Evolutionary conservation across 805 yeast genomes (phyloP).

Genomic region (Priceomyces melissophilus): DNA sequence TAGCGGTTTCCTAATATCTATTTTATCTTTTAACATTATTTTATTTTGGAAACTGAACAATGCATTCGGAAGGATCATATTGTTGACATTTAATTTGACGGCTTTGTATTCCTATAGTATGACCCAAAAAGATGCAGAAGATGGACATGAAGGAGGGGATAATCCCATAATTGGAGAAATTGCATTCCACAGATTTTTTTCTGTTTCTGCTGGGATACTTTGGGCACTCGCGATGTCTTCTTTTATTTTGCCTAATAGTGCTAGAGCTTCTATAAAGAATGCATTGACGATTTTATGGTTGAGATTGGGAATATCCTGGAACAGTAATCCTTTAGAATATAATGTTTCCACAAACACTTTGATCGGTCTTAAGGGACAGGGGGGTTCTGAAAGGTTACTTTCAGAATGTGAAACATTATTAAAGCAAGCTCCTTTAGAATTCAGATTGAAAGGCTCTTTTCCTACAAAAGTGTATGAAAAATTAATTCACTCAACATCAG

Average conservation of each 20-base stretch:
- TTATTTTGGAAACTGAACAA: slow-evolving; percentile 61
- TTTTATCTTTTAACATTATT: slow-evolving; percentile 56
- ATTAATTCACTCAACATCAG: slow-evolving; percentile 54
- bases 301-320: slow-evolving; percentile 78
- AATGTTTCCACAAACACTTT: slow-evolving; percentile 21
- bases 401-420: slow-evolving; percentile 56
- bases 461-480: slow-evolving; percentile 51
- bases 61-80: slow-evolving; percentile 66
- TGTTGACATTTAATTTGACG: slow-evolving; percentile 74
- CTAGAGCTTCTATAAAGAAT: slow-evolving; percentile 61
- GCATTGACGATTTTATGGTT: slow-evolving; percentile 73
- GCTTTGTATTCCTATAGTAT: slow-evolving; percentile 72
- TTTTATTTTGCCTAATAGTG: slow-evolving; percentile 69
- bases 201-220: slow-evolving; percentile 68
- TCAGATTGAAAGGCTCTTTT: slow-evolving; percentile 71
- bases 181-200: slow-evolving; percentile 72
- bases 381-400: slow-evolving; percentile 52
- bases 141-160: slow-evolving; percentile 66
- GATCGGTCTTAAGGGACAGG: slow-evolving; percentile 44
- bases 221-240: slow-evolving; percentile 76
- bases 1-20: slow-evolving; percentile 44
- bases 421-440: slow-evolving; percentile 72
- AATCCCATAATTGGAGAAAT: slow-evolving; percentile 67
- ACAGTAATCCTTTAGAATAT: slow-evolving; percentile 62
- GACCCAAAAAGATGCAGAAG: slow-evolving; percentile 54